Evolutionary conservation across 2,329 filamentous ascomycete genomes (phyloP).

Genomic region (Epichloe scottii): DNA sequence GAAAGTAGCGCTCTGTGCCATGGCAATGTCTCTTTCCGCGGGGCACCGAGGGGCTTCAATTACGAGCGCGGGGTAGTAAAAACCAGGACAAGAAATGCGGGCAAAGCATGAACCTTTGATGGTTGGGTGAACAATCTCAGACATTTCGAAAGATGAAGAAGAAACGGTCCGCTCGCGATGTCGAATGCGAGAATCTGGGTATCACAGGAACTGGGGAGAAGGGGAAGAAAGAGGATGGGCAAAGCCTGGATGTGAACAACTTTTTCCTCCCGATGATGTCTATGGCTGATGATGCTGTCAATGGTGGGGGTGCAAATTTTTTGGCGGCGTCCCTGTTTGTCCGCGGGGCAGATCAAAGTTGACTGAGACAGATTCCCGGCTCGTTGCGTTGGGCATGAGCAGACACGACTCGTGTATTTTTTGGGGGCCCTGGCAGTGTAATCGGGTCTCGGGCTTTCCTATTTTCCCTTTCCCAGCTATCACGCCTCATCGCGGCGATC

Average conservation of each 20-base stretch:
- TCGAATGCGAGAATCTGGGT: slow-evolving; percentile 2
- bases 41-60: not conserved
- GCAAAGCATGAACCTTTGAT: slow-evolving; percentile 44
- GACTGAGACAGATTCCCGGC: too few species aligned
- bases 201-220: not conserved
- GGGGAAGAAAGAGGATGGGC: not conserved
- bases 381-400: not conserved
- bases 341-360: not conserved
- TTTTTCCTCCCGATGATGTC: slow-evolving; percentile 3
- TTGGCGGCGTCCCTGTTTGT: not conserved
- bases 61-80: slow-evolving; percentile 1
- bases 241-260: not conserved
- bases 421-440: too few species aligned
- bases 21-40: not conserved
- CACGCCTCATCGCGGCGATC: too few species aligned
- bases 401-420: too few species aligned
- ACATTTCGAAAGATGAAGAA: slow-evolving; percentile 35
- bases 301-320: slow-evolving; percentile 3
- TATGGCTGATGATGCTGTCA: not conserved
- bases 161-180: slow-evolving; percentile 8
- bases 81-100: not conserved
- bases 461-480: too few species aligned
- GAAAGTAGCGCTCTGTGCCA: not conserved
- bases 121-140: slow-evolving; percentile 58
- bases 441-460: too few species aligned